These are phyloP conservation scores for Rhodocollybia butyracea DNA, from an alignment of 768 basidiomycete genomes.

Conservation along the genomic window DNA sequence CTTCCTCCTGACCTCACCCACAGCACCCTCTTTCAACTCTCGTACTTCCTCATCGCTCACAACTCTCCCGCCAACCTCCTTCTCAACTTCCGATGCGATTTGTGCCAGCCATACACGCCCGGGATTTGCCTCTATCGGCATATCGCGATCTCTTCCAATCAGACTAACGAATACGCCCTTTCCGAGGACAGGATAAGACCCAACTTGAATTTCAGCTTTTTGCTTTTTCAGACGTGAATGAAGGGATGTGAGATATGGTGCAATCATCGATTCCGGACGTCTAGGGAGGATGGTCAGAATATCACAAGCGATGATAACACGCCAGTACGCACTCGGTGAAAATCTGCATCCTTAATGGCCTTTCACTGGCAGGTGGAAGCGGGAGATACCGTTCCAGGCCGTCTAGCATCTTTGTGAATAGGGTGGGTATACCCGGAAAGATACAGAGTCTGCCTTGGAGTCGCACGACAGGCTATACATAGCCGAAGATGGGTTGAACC, in stretches of 20 bases:
- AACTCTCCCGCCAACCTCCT: conserved; percentile 52
- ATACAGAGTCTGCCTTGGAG: conserved; percentile 85
- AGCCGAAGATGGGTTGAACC: neutral
- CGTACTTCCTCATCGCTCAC: conserved; percentile 66
- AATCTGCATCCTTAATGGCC: conserved; percentile 77
- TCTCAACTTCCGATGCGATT: conserved; percentile 62
- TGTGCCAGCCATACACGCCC: conserved; percentile 42
- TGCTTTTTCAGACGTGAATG: conserved; percentile 70
- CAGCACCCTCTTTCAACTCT: conserved; percentile 36
- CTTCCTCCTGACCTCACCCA: conserved; percentile 1
- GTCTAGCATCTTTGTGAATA: conserved; percentile 81
- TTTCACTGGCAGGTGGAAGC: conserved; percentile 69
- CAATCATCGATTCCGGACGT: conserved; percentile 76
- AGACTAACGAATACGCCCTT: conserved; percentile 71
- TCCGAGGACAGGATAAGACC: conserved; percentile 68
- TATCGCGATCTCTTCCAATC: conserved; percentile 43
- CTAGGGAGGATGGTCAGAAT: conserved; percentile 19
- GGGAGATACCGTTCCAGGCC: conserved; percentile 71
- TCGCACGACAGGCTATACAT: conserved; percentile 78
- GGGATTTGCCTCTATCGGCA: conserved; percentile 3
- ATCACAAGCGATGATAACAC: neutral
- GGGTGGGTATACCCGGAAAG: conserved; percentile 85
- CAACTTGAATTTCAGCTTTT: conserved; percentile 63
- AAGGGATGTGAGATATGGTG: conserved; percentile 81
- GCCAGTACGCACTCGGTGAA: conserved; percentile 65